Conservation (phyloP, 139 green algal genomes). For the Chlorella sp. region DNA sequence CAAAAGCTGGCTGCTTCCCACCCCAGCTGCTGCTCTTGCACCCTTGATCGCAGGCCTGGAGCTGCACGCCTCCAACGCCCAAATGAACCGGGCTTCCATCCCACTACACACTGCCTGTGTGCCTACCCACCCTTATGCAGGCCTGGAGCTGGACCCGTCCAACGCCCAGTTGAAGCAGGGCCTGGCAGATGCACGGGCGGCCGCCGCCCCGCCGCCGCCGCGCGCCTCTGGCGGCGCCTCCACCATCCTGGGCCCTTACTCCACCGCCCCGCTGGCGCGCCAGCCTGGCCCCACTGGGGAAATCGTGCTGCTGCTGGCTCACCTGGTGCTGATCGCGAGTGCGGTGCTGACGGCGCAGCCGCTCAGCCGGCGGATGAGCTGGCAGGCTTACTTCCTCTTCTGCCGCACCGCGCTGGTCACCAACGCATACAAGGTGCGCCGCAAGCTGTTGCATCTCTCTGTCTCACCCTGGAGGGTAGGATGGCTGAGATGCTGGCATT, state of each 20-base stretch:
- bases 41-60: no score
- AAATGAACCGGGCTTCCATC: not conserved
- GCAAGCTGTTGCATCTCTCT: not conserved
- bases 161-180: constrained; percentile 75
- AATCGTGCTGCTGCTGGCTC: constrained; percentile 30
- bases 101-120: not conserved
- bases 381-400: constrained; percentile 30
- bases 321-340: constrained; percentile 27
- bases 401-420: constrained; percentile 20
- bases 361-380: constrained; percentile 10
- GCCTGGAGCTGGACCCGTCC: constrained; percentile 78
- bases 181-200: constrained; percentile 65
- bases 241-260: no score
- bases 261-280: no score
- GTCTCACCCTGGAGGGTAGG: not conserved
- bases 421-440: constrained; percentile 37
- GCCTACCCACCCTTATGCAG: constrained; percentile 34
- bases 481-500: not conserved
- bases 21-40: no score
- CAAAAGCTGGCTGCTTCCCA: no score
- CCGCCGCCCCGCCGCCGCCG: not conserved
- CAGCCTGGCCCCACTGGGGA: constrained; percentile 1
- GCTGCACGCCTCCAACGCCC: no score
- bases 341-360: constrained; percentile 39
- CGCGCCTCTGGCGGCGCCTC: no score